A percentile compares a stretch with the other conserved stretches of the same genome.
Evolutionary conservation across 345 rosid genomes (phyloP).

Genomic region (Arabidopsis thaliana): DNA sequence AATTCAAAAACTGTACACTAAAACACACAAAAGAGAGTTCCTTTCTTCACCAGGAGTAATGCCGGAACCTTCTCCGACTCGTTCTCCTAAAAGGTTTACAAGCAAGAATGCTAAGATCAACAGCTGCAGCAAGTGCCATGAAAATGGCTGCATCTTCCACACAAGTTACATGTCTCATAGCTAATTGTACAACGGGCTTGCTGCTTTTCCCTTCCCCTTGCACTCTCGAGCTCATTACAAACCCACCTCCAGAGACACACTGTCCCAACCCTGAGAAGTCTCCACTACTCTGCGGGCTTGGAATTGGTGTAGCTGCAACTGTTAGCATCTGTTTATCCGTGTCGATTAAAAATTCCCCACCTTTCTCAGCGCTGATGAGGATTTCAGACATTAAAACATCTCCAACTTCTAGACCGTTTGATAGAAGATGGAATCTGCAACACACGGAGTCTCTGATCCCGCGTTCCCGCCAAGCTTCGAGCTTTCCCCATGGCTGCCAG

Average conservation of each 20-base stretch:
- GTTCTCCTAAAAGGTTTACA: constrained; percentile 86
- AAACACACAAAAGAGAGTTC: constrained; percentile 4
- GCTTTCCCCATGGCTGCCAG: constrained; percentile 99
- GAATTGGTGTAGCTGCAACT: constrained; percentile 67
- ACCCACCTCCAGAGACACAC: constrained; percentile 71
- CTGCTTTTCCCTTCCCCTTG: constrained; percentile 93
- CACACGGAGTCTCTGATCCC: constrained; percentile 86
- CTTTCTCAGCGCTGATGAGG: constrained; percentile 81
- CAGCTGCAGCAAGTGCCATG: constrained; percentile 95
- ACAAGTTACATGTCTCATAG: constrained; percentile 87
- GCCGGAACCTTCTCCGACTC: constrained; percentile 65
- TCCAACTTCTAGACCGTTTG: constrained; percentile 77
- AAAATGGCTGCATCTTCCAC: constrained; percentile 97
- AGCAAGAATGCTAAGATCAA: constrained; percentile 91
- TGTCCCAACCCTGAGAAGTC: constrained; percentile 76
- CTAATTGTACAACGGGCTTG: constrained; percentile 83
- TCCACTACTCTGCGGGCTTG: constrained; percentile 94
- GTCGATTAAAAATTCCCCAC: constrained; percentile 88
- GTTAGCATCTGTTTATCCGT: constrained; percentile 74
- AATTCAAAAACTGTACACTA: constrained; percentile 44
- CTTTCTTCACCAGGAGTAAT: constrained; percentile 55
- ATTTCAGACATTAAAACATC: constrained; percentile 89
- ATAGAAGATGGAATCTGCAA: constrained; percentile 82
- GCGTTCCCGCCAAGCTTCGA: constrained; percentile 96
- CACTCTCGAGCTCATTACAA: constrained; percentile 91